Base-by-base conservation (phyloP, 148 eudicot species). In the Persicaria tinctoria region DNA sequence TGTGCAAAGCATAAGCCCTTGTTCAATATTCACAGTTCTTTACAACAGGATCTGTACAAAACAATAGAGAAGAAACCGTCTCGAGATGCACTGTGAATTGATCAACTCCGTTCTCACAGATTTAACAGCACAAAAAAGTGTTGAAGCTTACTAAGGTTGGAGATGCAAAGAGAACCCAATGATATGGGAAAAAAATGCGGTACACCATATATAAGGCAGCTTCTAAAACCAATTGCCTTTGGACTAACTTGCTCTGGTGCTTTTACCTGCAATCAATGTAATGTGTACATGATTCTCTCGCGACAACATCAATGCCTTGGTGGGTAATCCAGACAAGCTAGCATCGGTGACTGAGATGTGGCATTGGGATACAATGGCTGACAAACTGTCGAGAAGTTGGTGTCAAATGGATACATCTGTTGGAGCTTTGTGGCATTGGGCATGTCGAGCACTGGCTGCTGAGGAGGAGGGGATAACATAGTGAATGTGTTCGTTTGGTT, bases 1-100 rank as follows among this genome's bases (percentile, higher is more conserved):
- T 32, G 41, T 32, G 68, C 68, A 63, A 63, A 63, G 20, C 70
- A 41, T 14, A 64, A 64, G 48, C 18, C 70, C 70, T 66, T 32
- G 45, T 63, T 66, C 48, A 66, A 41, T 44, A 66, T 66, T 66
- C 70, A 66, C 70, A 38, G 13, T 66, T 57, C 27, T 32, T 66
- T 66, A 41, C 48, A 66, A 41, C 70, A 66, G 70, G 18, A 12
- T 66, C 18, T 66, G 9, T 66, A 38, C 70, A 66, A 9, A 66
- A 9, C 11, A 38, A 41, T 41, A 12, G 70, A 66, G 70, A 44
- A 44, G 16, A 18, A 57, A 57, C 18, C 20, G 8, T 38, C 46
- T 38, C 45, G 38, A 63, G n/a, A 32, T 56, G 62, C 17, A 18
- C 62, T 59, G 20, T 2, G 41, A 32, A 32, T 32, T 32, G 41